Evolutionary conservation across 345 rosid species (phyloP).

Genomic region (Melaleuca alternifolia): DNA sequence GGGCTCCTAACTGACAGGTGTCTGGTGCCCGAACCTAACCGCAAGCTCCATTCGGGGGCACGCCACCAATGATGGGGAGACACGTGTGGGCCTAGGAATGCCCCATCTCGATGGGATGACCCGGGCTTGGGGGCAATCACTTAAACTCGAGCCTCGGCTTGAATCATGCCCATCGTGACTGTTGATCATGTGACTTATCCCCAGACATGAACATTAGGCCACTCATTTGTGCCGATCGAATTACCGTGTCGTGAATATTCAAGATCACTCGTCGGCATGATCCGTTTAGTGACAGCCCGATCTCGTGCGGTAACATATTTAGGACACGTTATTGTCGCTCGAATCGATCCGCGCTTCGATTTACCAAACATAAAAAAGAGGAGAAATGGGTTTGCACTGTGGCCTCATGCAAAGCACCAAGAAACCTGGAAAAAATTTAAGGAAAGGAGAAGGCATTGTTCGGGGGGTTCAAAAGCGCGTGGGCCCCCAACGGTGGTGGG

Average conservation of each 20-base stretch:
- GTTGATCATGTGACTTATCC: too few relatives aligned
- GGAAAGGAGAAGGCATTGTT: too few relatives aligned
- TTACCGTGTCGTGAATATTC: too few relatives aligned
- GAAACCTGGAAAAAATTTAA: background rate
- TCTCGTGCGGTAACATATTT: background rate
- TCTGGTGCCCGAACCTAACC: background rate
- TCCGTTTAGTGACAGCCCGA: too few relatives aligned
- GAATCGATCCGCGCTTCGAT: background rate
- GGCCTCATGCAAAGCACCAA: background rate
- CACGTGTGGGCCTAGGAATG: background rate
- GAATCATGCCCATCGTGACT: accelerated
- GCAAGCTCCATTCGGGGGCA: background rate
- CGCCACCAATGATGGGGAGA: background rate
- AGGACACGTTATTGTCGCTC: accelerated
- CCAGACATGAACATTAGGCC: too few relatives aligned
- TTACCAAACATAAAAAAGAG: background rate
- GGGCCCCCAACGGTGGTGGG: background rate
- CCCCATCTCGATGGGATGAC: background rate
- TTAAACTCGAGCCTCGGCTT: background rate
- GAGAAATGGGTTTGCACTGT: background rate
- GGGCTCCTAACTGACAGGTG: background rate
- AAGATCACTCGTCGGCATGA: too few relatives aligned
- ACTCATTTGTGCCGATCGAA: too few relatives aligned
- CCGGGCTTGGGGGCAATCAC: background rate
- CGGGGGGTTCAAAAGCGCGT: background rate